phyloP scores from a whole-genome alignment of 345 rosid species.

The Punica granatum region DNA sequence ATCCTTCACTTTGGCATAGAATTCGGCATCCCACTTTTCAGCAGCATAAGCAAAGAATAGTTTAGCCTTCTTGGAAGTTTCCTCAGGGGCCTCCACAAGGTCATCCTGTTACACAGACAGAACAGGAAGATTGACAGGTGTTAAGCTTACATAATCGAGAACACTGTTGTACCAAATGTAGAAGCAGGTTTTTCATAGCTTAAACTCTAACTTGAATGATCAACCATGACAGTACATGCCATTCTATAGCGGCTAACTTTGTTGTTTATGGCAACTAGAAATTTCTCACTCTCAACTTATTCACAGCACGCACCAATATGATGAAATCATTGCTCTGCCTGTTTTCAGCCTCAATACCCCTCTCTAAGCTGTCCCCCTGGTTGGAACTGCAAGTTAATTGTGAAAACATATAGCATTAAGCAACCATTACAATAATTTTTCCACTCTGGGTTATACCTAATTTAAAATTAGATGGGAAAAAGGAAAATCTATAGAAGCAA shows the following conservation, averaged over 20 bases:
- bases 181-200: neutral
- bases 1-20: conserved; percentile 43
- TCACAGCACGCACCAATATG: conserved; percentile 25
- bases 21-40: conserved; percentile 42
- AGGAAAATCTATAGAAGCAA: neutral
- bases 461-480: conserved; percentile 3
- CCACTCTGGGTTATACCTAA: neutral
- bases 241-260: neutral
- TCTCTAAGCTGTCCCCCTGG: conserved; percentile 39
- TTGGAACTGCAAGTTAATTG: conserved; percentile 40
- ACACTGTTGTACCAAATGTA: conserved; percentile 1
- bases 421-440: neutral
- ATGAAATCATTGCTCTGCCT: conserved; percentile 35
- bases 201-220: neutral
- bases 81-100: conserved; percentile 36
- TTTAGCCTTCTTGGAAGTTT: conserved; percentile 29
- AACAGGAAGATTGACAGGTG: neutral
- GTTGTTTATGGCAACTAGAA: neutral
- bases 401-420: neutral
- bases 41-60: conserved; percentile 29
- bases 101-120: conserved; percentile 14
- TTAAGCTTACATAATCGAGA: neutral
- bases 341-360: conserved; percentile 33
- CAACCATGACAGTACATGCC: neutral
- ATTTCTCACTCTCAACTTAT: neutral